Evolutionary conservation across 768 basidiomycete species (phyloP), one percentile per base, ranked within the genome.

Genomic region (Piloderma croceum): DNA sequence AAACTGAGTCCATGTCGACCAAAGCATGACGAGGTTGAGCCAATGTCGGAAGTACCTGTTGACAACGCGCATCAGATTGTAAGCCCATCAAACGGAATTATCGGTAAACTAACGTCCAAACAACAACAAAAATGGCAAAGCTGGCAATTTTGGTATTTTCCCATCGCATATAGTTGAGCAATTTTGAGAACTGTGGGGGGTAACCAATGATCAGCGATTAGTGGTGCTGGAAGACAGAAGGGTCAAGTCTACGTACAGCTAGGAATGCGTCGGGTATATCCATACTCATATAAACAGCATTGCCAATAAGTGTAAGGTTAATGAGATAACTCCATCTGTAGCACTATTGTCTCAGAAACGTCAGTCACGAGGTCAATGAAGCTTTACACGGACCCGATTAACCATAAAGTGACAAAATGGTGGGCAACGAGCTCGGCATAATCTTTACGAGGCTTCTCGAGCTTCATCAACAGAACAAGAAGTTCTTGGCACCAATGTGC

Each of bases 381-480:
- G 24, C 34, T 20, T 12, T 39, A 43, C 27, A 56, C 72, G 31
- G 65, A 96, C 80, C 90, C 83, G 25, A 98, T 76, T 19, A 98
- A 72, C 91, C 92, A 99, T 10, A 98, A 70, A 0, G 96, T 97
- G 38, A 98, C 90, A 31, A 92, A 52, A 58, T 99, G 96, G 58
- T 99, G 96, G 0, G 74, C 74, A 15, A 96, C 76, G 12, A 97
- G 78, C 60, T 97, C 94, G 15, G 59, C 51, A 58, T 83, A 91
- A 59, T 99, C 96, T 59, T 87, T 90, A 36, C 96, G 77, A 0
- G 96, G 94, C 59, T 96, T 97, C 64, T 99, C 96, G 11, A 99
- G 74, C 34, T 81, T 69, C 10, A 93, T 74, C 3, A 85, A 65
- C 6, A 97, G 73, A 13, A 99, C 81, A 15, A 98, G 62, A 45